These are phyloP conservation scores for Scolecobasidium constrictum DNA, from an alignment of 2,329 filamentous ascomycete genomes.

Conservation along the genomic window DNA sequence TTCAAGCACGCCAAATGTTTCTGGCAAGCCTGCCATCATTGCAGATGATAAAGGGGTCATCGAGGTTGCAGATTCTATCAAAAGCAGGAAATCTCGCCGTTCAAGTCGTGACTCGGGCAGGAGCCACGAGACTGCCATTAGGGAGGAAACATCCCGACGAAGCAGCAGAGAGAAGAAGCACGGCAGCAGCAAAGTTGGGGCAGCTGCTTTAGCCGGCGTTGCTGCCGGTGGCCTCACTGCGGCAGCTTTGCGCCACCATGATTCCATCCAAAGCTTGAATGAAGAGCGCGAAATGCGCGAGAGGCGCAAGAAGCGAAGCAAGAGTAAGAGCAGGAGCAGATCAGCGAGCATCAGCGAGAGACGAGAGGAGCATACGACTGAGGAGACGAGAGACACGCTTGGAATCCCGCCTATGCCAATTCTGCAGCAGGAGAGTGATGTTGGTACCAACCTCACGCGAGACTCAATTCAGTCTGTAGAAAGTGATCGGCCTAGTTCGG, in stretches of 20 bases:
- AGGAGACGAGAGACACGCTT: constrained; percentile 49
- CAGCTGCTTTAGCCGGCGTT: constrained; percentile 41
- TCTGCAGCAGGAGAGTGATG: constrained; percentile 60
- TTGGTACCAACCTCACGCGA: constrained; percentile 78
- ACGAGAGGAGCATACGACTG: constrained; percentile 34
- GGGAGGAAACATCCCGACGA: constrained; percentile 7
- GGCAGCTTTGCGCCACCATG: constrained; percentile 51
- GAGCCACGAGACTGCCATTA: constrained; percentile 16
- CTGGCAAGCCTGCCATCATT: constrained; percentile 48
- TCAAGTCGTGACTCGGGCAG: constrained; percentile 41
- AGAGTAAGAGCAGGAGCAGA: constrained; percentile 38
- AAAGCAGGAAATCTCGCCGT: constrained; percentile 41
- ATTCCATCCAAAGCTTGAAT: constrained; percentile 50
- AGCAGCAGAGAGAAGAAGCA: constrained; percentile 44
- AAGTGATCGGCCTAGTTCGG: constrained; percentile 59
- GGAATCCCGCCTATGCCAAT: constrained; percentile 70
- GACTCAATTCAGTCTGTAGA: constrained; percentile 78
- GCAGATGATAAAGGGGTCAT: constrained; percentile 48
- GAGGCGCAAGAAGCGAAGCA: constrained; percentile 35
- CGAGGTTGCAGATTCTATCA: constrained; percentile 43
- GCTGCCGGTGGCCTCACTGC: constrained; percentile 46
- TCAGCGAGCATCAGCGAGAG: constrained; percentile 43
- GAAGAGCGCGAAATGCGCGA: constrained; percentile 11
- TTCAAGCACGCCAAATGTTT: constrained; percentile 49
- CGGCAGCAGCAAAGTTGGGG: constrained; percentile 35